Evolutionary conservation across 1,284 basidiomycete species (phyloP).

Genomic region (Trichosporon ovoides): DNA sequence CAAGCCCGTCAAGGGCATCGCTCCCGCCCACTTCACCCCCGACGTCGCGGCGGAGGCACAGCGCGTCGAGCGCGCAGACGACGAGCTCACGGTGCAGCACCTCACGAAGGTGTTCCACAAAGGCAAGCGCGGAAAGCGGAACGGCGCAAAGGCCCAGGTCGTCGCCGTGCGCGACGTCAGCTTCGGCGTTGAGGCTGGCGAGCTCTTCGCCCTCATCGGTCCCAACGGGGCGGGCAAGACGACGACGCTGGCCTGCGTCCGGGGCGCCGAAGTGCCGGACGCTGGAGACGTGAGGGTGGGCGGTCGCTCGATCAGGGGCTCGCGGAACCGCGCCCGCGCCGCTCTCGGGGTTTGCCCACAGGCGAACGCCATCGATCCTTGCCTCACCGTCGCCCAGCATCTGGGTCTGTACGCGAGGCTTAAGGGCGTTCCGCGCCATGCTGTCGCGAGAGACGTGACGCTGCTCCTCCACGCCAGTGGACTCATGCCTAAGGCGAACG

Average conservation of each 20-base stretch:
- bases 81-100: conserved; percentile 61
- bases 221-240: conserved; percentile 75
- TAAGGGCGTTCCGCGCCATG: conserved; percentile 58
- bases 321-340: conserved; percentile 55
- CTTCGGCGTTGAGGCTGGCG: conserved; percentile 61
- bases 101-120: conserved; percentile 61
- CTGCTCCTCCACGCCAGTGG: conserved; percentile 60
- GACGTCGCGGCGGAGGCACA: conserved; percentile 58
- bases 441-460: conserved; percentile 57
- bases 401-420: conserved; percentile 51
- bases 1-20: neutral
- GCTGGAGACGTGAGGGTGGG: conserved; percentile 64
- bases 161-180: conserved; percentile 62
- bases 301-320: conserved; percentile 58
- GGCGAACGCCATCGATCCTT: conserved; percentile 71
- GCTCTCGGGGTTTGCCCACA: conserved; percentile 73
- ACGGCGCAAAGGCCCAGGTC: neutral
- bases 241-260: conserved; percentile 53
- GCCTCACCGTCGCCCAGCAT: conserved; percentile 71
- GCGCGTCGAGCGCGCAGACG: conserved; percentile 49
- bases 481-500: conserved; percentile 60
- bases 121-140: conserved; percentile 10
- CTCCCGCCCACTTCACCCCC: neutral
- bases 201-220: conserved; percentile 67
- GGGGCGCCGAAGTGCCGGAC: conserved; percentile 51